Base-by-base conservation (phyloP, 2,329 filamentous ascomycete genomes). In the Alternaria dauci region DNA sequence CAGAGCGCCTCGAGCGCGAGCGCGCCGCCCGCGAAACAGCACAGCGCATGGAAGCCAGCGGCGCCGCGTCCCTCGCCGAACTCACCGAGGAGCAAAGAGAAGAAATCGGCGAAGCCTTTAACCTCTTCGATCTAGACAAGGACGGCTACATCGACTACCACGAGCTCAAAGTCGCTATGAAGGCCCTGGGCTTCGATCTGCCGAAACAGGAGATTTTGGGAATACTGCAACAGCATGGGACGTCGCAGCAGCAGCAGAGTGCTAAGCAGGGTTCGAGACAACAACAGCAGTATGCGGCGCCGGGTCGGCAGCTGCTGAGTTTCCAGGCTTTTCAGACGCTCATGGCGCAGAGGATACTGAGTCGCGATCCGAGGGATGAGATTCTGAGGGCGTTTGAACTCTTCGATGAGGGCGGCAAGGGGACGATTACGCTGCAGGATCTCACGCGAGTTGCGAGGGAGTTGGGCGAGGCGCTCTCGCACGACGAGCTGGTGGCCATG, bases 41-140 rank as follows among this genome's bases (percentile, higher is more conserved):
- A 5, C 75, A 80, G 54, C 71, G 80, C 59, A 67, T 81, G 75
- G 76, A 81, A 72, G 76, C 81, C 76, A 73, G 80, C 75, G 77
- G 78, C 71, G 68, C 87, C 77, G 69, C 62, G 76, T 81, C 81
- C 36, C 72, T 89, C 48, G 84, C 82, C 51, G 80, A 84, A 43
- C 78, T 98, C 68, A 90, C 88, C 20, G 94, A 97, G 74, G 94
- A 97, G 80, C 94, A 97, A 78, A 87, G 91, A 67, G 92, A 96
- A 74, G 94, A 97, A 79, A 94, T 97, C 66, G 92, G 92, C 77
- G 94, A 97, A 84, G 94, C 94, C 91, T 98, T 98, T 80, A 89
- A 90, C 63, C 89, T 98, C 67, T 98, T 99, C 85, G 95, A 98
- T 79, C 91, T 97, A 74, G 94, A 98, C 84, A 94, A 96, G 78